phyloP scores from a whole-genome alignment of 345 rosid species.

The Lumnitzera littorea region DNA sequence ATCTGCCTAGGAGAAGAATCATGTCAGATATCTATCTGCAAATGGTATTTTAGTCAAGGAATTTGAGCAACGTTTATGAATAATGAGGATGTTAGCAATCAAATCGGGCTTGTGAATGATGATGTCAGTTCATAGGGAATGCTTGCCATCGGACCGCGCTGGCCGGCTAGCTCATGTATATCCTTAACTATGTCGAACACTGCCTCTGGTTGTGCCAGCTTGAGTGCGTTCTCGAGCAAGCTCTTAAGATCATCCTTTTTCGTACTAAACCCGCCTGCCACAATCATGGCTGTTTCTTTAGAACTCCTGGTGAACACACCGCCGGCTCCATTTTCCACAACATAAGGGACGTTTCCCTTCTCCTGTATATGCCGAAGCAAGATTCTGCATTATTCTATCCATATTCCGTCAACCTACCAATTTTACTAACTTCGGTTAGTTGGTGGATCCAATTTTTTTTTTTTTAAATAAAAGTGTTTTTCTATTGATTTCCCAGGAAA shows the following conservation, averaged over 20 bases:
- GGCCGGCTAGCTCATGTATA: conserved; percentile 58
- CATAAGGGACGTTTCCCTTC: conserved; percentile 94
- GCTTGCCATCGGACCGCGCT: conserved; percentile 56
- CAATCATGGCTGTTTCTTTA: conserved; percentile 79
- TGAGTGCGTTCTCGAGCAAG: conserved; percentile 61
- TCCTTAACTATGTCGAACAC: conserved; percentile 95
- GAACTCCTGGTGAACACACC: conserved; percentile 80
- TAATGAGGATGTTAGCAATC: background rate
- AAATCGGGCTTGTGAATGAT: background rate
- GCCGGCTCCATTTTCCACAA: conserved; percentile 85
- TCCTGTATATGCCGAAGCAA: conserved; percentile 33
- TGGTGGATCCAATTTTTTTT: no score
- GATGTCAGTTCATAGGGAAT: conserved; percentile 7
- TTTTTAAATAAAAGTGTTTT: no score
- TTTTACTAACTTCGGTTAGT: no score
- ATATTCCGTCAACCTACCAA: no score
- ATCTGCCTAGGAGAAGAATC: no score
- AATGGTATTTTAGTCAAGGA: background rate
- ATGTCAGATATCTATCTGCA: no score
- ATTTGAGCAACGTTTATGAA: background rate
- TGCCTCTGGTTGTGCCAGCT: conserved; percentile 87
- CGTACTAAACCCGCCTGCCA: conserved; percentile 80
- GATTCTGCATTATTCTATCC: no score
- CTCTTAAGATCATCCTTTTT: conserved; percentile 50
- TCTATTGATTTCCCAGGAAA: no score